A percentile compares a stretch with the other conserved stretches of the same genome.
Conservation (phyloP, 2,329 filamentous ascomycete genomes). For the Cordyceps cateniannulata region DNA sequence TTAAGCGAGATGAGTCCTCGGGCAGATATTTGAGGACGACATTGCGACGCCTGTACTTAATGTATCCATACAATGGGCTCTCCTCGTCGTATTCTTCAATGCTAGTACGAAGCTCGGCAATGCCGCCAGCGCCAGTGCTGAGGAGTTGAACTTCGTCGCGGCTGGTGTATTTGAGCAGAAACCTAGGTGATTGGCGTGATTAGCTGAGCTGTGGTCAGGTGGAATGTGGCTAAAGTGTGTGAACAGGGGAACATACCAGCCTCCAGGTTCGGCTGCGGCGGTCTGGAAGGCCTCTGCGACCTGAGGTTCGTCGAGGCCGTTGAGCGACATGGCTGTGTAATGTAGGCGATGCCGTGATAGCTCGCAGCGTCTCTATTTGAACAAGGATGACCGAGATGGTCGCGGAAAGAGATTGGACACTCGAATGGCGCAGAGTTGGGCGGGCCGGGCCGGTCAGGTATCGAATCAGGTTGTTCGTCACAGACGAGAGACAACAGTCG, state of each 20-base stretch:
- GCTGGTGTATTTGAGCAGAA: conserved; percentile 83
- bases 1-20: conserved; percentile 79
- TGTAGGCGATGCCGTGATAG: background rate
- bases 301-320: conserved; percentile 78
- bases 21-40: conserved; percentile 90
- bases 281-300: conserved; percentile 81
- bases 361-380: background rate
- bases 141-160: conserved; percentile 83
- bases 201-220: conserved; percentile 3
- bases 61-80: conserved; percentile 85
- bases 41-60: conserved; percentile 83
- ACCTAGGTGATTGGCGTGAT: conserved; percentile 51
- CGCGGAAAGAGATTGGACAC: background rate
- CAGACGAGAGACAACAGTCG: background rate
- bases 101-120: conserved; percentile 73
- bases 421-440: background rate
- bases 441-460: background rate
- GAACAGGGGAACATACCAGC: conserved; percentile 63
- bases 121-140: conserved; percentile 69
- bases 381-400: conserved; percentile 1
- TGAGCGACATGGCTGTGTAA: conserved; percentile 69
- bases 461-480: conserved; percentile 1
- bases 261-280: conserved; percentile 75
- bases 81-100: conserved; percentile 75
- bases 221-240: background rate